Base-by-base conservation (phyloP, 768 basidiomycete genomes). In the Mycena kentingensis region DNA sequence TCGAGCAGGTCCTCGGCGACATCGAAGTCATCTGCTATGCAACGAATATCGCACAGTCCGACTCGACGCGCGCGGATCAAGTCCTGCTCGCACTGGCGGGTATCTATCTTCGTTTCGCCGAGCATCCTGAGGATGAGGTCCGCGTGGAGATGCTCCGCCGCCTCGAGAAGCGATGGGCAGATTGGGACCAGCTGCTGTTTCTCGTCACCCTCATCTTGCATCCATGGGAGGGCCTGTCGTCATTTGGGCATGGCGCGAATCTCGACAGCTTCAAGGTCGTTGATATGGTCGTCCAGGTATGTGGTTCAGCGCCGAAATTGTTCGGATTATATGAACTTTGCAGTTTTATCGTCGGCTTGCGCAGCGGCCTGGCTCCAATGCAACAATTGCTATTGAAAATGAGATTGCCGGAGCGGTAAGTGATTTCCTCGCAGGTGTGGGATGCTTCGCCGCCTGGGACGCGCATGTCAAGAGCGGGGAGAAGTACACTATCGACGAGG, bases 111-210 rank as follows among this genome's bases (percentile, higher is more conserved):
- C 61, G 65, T 58, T 68, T 68, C 37, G 37, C 59, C 32, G 58
- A 60, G 24, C 67, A 68, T 39, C 31, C 54, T 2, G 64, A 66
- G 8, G 37, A n/a, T n/a, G 22, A 43, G 1, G 56, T 70, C 18
- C 58, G 60, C 10, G 32, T 37, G 5, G 54, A 57, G 7, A 68
- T 70, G 63, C 45, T 22, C 15, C 60, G 52, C 26, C 46, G 62
- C 19, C 52, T 70, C 18, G 62, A 70, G 48, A 68, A 67, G 49
- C 58, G 58, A 4, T 70, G 67, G 65, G 66, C 63, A 41, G 66
- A 64, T 2, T 60, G 63, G 15, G 65, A 70, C 41, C 67, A 70
- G 49, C 58, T 60, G 3, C 60, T 69, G 49, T 69, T 69, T 45
- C 13, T 68, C 5, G 44, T 67, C 18, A 55, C 65, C 0, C 54